phyloP scores from a whole-genome alignment of 306 rosid genomes.

The Urtica urens region DNA sequence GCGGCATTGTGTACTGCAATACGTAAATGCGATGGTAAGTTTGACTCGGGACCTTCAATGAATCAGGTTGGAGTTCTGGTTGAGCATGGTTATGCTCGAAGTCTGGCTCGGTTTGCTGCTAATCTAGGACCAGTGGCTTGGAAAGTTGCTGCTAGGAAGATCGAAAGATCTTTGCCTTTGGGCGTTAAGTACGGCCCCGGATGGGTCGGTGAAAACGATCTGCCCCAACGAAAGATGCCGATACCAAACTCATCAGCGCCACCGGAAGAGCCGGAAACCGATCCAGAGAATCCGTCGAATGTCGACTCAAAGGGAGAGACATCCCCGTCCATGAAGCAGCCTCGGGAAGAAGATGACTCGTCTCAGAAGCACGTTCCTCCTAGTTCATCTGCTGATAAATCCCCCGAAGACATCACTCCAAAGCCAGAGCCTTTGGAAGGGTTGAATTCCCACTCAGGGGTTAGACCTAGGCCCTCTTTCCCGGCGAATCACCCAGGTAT shows the following conservation, averaged over 20 bases:
- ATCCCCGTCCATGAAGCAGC: conserved; percentile 17
- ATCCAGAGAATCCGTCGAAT: conserved; percentile 15
- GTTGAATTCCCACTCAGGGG: conserved; percentile 19
- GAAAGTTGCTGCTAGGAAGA: conserved; percentile 42
- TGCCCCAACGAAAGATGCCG: conserved; percentile 17
- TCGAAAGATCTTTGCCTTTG: conserved; percentile 33
- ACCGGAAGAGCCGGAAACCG: conserved; percentile 16
- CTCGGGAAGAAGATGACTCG: conserved; percentile 16
- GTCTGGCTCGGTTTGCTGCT: conserved; percentile 55
- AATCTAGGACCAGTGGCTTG: conserved; percentile 44
- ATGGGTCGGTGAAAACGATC: conserved; percentile 57
- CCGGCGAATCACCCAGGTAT: conserved; percentile 25
- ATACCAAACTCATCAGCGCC: conserved; percentile 17
- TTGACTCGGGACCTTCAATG: background rate
- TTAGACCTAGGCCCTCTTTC: conserved; percentile 25
- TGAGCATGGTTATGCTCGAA: conserved; percentile 51
- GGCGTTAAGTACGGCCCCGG: conserved; percentile 49
- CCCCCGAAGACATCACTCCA: conserved; percentile 16
- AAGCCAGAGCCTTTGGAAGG: conserved; percentile 29
- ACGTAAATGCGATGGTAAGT: too few relatives aligned
- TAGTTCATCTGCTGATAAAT: conserved; percentile 16
- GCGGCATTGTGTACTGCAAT: too few relatives aligned
- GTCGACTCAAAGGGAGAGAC: conserved; percentile 12
- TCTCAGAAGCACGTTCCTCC: conserved; percentile 18
- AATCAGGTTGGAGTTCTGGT: conserved; percentile 52